Percentiles rank a stretch among this genome's conserved stretches.
Evolutionary conservation across 2,329 filamentous ascomycete genomes (phyloP).

Genomic region (Xylaria sp.): DNA sequence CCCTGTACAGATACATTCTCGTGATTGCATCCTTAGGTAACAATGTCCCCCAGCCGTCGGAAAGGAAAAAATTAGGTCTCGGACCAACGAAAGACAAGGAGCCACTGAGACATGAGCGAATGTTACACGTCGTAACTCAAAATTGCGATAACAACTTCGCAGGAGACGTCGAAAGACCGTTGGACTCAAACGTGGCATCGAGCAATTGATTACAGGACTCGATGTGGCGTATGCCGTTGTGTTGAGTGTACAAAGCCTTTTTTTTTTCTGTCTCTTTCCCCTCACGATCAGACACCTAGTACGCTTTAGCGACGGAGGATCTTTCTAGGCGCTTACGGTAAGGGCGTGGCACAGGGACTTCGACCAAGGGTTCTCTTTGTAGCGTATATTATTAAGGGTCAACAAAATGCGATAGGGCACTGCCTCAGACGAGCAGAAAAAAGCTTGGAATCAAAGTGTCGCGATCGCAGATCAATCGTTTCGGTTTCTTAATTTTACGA

Average conservation of each 20-base stretch:
- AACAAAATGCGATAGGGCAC: constrained; percentile 7
- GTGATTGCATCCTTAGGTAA: neutral
- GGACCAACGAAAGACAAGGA: constrained; percentile 16
- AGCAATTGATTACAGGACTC: constrained; percentile 31
- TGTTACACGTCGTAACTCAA: neutral
- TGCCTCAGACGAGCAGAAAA: neutral
- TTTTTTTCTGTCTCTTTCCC: neutral
- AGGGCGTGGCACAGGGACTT: constrained; percentile 4
- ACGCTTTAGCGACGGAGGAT: constrained; percentile 1
- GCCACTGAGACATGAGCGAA: constrained; percentile 4
- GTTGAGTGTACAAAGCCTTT: neutral
- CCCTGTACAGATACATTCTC: neutral
- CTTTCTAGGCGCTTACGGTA: constrained; percentile 4
- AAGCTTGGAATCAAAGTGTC: constrained; percentile 15
- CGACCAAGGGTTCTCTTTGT: constrained; percentile 4
- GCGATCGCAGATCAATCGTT: constrained; percentile 30
- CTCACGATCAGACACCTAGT: neutral
- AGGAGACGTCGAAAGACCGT: neutral
- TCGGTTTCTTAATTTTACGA: constrained; percentile 4
- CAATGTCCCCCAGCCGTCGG: neutral
- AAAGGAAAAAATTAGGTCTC: neutral
- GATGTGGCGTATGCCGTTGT: constrained; percentile 22
- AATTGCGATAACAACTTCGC: neutral
- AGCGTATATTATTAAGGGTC: neutral
- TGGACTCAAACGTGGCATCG: constrained; percentile 31